Base-by-base conservation (phyloP, 805 yeast species). In the Hagleromyces aurorensis region DNA sequence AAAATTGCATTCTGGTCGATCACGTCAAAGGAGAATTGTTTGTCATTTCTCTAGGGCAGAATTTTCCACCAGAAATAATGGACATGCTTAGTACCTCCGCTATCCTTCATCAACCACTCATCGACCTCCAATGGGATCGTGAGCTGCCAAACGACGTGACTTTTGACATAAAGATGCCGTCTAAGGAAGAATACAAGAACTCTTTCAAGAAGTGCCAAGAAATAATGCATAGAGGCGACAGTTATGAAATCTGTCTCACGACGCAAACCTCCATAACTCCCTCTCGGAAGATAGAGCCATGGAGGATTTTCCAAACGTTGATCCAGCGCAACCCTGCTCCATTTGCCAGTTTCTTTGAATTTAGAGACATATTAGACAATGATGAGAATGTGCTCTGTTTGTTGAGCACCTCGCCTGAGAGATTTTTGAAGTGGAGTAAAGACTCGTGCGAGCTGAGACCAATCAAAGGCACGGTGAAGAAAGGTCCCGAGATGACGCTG, bases 381-480 rank as follows among this genome's bases (percentile, higher is more conserved):
- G 33, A 33, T 16, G 67, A 62, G 2, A 80, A 77, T 37, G 34
- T 57, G 4, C 28, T 55, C 6, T 63, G 67, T 8, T 59, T 91
- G 18, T 64, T 89, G 3, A 84, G 95, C 2, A 79, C 96, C 0
- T 89, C 97, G 0, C 99, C 99, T 0, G 99, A 91, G 54, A 64
- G 98, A 40, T 93, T 91, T 48, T 51, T 93, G 29, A 69, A 78
- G 3, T 93, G 97, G 96, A 67, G 67, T 32, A 53, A 64, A 13
- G 50, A 56, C 7, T 48, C 55, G 0, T 80, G 91, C 34, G 94
- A 91, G 55, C 66, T 91, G 49, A 66, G 97, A 32, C 99, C 99
- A 2, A 91, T 91, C 33, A 91, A 91, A 53, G 99, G 99, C 4
- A 91, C 99, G 0, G 95, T 91, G 2, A 73, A 67, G 43, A 85